A percentile compares a stretch with the other conserved stretches of the same genome.
Evolutionary conservation across 2,329 filamentous ascomycete species (phyloP).

Genomic region (Sporothrix pallida): DNA sequence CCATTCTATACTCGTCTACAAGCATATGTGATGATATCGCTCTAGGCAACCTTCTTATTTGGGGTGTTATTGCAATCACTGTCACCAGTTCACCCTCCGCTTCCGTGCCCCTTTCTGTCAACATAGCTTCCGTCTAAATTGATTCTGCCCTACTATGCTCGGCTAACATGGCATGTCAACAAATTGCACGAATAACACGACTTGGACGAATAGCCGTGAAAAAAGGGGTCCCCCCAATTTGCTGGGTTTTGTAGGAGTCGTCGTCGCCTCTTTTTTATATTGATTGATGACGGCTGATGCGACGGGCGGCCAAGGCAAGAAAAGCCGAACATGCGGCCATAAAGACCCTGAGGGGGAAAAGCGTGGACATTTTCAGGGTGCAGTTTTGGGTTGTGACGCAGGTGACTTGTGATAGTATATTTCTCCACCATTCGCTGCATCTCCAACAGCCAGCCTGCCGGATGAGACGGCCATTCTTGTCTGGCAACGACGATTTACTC

Average conservation of each 20-base stretch:
- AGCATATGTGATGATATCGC: neutral
- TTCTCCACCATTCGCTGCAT: neutral
- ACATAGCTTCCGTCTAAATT: slow-evolving; percentile 2
- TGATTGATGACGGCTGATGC: neutral
- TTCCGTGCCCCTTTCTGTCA: slow-evolving; percentile 22
- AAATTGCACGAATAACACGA: neutral
- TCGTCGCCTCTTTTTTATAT: neutral
- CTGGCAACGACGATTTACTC: neutral
- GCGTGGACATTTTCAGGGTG: neutral
- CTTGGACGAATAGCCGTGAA: slow-evolving; percentile 2
- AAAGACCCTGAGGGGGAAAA: neutral
- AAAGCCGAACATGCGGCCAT: slow-evolving; percentile 6
- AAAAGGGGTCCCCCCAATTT: slow-evolving; percentile 3
- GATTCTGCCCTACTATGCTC: neutral
- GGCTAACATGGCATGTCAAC: slow-evolving; percentile 10
- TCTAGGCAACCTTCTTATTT: slow-evolving; percentile 15
- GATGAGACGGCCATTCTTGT: neutral
- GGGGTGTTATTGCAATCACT: neutral
- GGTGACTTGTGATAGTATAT: neutral
- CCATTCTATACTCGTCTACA: neutral
- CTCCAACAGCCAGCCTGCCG: neutral
- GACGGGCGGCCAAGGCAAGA: slow-evolving; percentile 17
- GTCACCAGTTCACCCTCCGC: neutral
- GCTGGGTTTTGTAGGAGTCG: neutral
- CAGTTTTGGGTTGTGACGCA: neutral